phyloP scores from a whole-genome alignment of 257 asterid species.

The Cordia subcordata region DNA sequence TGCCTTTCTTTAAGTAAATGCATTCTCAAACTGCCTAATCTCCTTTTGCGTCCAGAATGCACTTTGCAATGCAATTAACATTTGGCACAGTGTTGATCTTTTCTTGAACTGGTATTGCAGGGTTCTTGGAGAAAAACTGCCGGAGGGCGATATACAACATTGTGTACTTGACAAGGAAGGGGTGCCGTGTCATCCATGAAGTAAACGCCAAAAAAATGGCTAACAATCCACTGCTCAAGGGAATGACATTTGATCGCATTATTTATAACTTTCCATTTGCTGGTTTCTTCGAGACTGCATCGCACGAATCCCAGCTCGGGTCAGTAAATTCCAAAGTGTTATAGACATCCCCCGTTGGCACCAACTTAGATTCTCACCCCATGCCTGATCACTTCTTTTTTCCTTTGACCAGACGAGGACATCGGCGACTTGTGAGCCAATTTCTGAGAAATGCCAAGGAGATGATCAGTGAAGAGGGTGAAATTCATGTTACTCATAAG shows the following conservation, averaged over 20 bases:
- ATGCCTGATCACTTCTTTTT: too few species aligned
- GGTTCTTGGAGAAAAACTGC: slow-evolving; percentile 12
- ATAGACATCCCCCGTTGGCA: too few species aligned
- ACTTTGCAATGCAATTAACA: too few species aligned
- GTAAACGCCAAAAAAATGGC: slow-evolving; percentile 15
- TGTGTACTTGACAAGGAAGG: slow-evolving; percentile 2
- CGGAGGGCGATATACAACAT: slow-evolving; percentile 5
- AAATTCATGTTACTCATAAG: slow-evolving; percentile 46
- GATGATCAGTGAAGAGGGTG: slow-evolving; percentile 26
- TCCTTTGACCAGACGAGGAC: slow-evolving; percentile 23
- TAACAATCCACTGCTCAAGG: not conserved
- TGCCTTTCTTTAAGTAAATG: too few species aligned
- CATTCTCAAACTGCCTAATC: too few species aligned
- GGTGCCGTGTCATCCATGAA: slow-evolving; percentile 15
- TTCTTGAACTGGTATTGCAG: not conserved
- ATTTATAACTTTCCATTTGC: slow-evolving; percentile 33
- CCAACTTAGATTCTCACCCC: too few species aligned
- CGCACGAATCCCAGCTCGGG: slow-evolving; percentile 19
- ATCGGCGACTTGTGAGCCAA: slow-evolving; percentile 23
- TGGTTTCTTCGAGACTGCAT: slow-evolving; percentile 19
- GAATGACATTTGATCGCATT: slow-evolving; percentile 8
- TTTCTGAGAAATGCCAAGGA: slow-evolving; percentile 34
- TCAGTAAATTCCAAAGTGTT: not conserved
- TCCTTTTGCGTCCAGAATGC: too few species aligned
- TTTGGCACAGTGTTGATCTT: too few species aligned